Percentiles rank a stretch among this genome's conserved stretches.
Evolutionary conservation across 2,329 filamentous ascomycete species (phyloP).

Genomic region (Sporothrix brunneoviolacea): DNA sequence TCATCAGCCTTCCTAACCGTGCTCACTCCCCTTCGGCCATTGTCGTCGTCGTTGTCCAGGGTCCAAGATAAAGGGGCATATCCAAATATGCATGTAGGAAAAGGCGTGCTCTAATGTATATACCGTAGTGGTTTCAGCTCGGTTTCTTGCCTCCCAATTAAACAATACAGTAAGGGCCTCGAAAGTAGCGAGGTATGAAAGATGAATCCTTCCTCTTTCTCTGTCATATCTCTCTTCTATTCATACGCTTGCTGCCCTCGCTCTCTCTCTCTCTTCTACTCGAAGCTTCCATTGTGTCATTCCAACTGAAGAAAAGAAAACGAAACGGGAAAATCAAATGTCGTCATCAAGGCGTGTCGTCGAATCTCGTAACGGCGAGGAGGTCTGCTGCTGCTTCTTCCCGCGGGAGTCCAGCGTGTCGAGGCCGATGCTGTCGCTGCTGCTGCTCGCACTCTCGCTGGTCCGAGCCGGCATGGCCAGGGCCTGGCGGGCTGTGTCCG

Average conservation of each 20-base stretch:
- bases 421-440: conserved; percentile 47
- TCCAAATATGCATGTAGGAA: too few relatives aligned
- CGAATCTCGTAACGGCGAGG: conserved; percentile 36
- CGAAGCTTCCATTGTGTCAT: too few relatives aligned
- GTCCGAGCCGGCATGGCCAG: conserved; percentile 62
- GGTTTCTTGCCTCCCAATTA: background rate
- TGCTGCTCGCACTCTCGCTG: conserved; percentile 18
- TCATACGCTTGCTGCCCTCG: too few relatives aligned
- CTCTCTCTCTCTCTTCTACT: too few relatives aligned
- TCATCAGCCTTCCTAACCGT: too few relatives aligned
- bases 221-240: too few relatives aligned
- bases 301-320: background rate
- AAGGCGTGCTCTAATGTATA: background rate
- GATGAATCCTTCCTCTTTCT: too few relatives aligned
- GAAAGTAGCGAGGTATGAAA: background rate
- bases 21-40: too few relatives aligned
- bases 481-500: conserved; percentile 77
- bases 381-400: conserved; percentile 39
- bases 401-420: conserved; percentile 55
- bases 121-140: background rate
- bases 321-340: conserved; percentile 32
- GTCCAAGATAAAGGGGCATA: too few relatives aligned
- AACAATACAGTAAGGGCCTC: conserved; percentile 2
- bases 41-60: too few relatives aligned
- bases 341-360: conserved; percentile 43